Evolutionary conservation across 306 rosid species (phyloP), one percentile per base, ranked within the genome.

Genomic region (Citrullus amarus): DNA sequence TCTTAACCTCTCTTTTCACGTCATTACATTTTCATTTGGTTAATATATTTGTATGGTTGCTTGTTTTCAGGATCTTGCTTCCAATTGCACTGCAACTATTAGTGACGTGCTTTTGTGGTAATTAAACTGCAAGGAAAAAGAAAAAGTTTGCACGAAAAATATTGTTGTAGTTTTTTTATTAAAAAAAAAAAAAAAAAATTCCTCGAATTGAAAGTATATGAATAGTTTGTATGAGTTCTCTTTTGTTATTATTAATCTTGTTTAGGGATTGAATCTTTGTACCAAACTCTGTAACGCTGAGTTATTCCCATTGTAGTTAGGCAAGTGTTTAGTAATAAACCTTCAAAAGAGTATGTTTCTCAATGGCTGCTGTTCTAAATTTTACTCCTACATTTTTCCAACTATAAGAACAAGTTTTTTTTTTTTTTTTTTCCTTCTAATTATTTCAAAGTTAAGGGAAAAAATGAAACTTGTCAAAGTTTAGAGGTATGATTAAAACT

Each of bases 201-300:
- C 9, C 20, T 63, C 12, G 59, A 46, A 48, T 1, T 48, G 43
- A 2, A 48, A 72, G 56, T 28, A 50, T 48, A 72, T 11, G 6
- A 72, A 25, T 72, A 46, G 77, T 72, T 72, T 28, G 59, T 30
- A n/a, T 9, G n/a, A 12, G 50, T 48, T 50, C 59, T 22, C 12
- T 25, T 28, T 72, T 72, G 38, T n/a, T 18, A 1, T 44, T 68
- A 10, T 68, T 68, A n/a, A 41, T 70, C 3, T 46, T 71, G 8
- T 69, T 69, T 69, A 18, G 56, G 75, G 56, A 69, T 46, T 72
- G 59, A 72, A 72, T 72, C 59, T 71, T 16, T 25, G 28, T 71
- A 30, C 59, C 76, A 48, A 46, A 48, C 54, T 39, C n/a, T 72
- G 77, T 46, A 72, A 72, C 43, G 15, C 50, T 16, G 15, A 72